phyloP scores from a whole-genome alignment of 1,284 basidiomycete species.

The Amylostereum chailletii region DNA sequence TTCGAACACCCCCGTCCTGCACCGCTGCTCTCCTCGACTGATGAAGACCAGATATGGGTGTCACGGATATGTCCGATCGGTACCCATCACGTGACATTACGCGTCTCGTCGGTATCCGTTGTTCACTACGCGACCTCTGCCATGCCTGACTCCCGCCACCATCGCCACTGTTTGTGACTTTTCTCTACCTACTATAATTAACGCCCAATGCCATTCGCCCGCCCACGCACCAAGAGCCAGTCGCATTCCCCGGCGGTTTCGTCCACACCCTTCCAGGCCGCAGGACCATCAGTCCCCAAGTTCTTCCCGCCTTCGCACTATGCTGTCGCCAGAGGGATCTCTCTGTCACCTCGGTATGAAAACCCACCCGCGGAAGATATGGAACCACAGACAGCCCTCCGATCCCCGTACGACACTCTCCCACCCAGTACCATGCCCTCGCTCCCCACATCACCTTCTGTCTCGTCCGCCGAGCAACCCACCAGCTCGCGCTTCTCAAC shows the following conservation, averaged over 20 bases:
- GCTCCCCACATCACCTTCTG: background rate
- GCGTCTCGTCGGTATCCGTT: too few relatives aligned
- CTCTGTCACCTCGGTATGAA: constrained; percentile 13
- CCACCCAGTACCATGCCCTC: background rate
- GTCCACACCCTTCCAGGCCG: constrained; percentile 12
- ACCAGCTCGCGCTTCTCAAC: background rate
- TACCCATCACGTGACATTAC: too few relatives aligned
- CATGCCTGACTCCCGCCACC: too few relatives aligned
- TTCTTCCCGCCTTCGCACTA: constrained; percentile 60
- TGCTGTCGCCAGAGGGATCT: constrained; percentile 48
- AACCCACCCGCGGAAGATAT: constrained; percentile 5
- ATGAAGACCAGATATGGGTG: too few relatives aligned
- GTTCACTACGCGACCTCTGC: too few relatives aligned
- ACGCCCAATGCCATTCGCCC: constrained; percentile 9
- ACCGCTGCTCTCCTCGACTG: too few relatives aligned
- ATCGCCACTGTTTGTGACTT: too few relatives aligned
- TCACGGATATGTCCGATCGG: too few relatives aligned
- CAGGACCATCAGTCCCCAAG: constrained; percentile 18
- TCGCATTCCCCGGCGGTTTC: constrained; percentile 23
- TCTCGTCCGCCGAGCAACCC: background rate
- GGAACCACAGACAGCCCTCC: constrained; percentile 6
- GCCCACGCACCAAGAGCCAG: constrained; percentile 11
- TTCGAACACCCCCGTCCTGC: too few relatives aligned
- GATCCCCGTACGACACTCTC: background rate
- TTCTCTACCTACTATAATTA: too few relatives aligned